phyloP scores from a whole-genome alignment of 1,284 basidiomycete species.

The Cryptococcus sp. region DNA sequence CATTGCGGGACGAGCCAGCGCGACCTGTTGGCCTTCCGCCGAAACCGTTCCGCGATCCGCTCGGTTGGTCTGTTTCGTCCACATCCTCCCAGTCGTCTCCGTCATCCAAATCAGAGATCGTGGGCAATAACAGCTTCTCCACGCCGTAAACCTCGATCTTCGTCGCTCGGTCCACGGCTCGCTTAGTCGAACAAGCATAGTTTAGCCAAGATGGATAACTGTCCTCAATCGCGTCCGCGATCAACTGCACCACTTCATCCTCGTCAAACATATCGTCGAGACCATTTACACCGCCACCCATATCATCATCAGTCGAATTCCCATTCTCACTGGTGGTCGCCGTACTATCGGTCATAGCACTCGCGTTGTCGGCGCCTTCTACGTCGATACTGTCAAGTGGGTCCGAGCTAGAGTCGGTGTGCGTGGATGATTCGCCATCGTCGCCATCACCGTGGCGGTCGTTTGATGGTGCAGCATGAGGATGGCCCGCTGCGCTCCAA shows the following conservation, averaged over 20 bases:
- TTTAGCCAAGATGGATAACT: slow-evolving; percentile 13
- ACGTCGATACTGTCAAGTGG: neutral
- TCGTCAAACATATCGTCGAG: neutral
- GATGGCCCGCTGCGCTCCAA: neutral
- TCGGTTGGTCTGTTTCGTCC: neutral
- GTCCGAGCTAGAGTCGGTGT: neutral
- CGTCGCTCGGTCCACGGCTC: neutral
- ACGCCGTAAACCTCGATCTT: neutral
- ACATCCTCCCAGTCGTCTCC: neutral
- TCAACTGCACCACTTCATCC: slow-evolving; percentile 1
- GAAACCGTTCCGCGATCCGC: too few relatives aligned
- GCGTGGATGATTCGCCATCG: neutral
- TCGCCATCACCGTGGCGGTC: neutral
- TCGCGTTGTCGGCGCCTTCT: neutral
- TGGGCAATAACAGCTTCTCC: neutral
- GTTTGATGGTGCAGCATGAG: neutral
- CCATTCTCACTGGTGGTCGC: neutral
- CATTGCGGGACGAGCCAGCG: too few relatives aligned
- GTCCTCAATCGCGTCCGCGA: neutral
- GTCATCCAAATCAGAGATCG: neutral
- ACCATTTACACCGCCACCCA: neutral
- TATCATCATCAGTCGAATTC: neutral
- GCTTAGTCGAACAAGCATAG: neutral
- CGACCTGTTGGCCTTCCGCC: too few relatives aligned
- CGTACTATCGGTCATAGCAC: neutral